phyloP scores from a whole-genome alignment of 257 asterid genomes.

The Osmanthus fragrans region DNA sequence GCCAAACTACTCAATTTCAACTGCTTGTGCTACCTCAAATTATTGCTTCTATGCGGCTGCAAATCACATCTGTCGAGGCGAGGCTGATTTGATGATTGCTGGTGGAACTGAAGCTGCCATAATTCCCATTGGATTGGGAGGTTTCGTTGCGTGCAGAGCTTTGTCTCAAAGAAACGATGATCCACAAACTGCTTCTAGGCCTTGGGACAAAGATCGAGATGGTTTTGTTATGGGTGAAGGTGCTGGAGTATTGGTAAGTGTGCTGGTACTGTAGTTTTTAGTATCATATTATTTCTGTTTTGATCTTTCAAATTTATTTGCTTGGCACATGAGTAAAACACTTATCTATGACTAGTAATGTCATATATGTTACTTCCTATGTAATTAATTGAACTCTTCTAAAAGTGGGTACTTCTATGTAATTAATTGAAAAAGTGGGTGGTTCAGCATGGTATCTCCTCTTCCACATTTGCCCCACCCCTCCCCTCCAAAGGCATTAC shows the following conservation, averaged over 20 bases:
- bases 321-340: not conserved
- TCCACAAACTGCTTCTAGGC: slow-evolving; percentile 87
- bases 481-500: not conserved
- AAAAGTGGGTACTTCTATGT: too few species aligned
- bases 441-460: not conserved
- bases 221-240: slow-evolving; percentile 98
- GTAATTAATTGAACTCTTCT: not conserved
- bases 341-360: not conserved
- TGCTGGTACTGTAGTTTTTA: slow-evolving; percentile 4
- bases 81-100: slow-evolving; percentile 87
- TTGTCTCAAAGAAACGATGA: slow-evolving; percentile 93
- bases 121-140: slow-evolving; percentile 91
- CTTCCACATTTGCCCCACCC: not conserved
- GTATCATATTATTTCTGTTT: not conserved
- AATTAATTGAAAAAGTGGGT: not conserved
- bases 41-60: slow-evolving; percentile 95
- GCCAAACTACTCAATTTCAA: slow-evolving; percentile 88
- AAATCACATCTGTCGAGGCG: slow-evolving; percentile 95
- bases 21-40: slow-evolving; percentile 98
- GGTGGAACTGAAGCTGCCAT: slow-evolving; percentile 98
- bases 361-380: too few species aligned
- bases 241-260: slow-evolving; percentile 80
- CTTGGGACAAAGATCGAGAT: slow-evolving; percentile 87
- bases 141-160: slow-evolving; percentile 94
- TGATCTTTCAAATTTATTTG: not conserved